Evolutionary conservation across 2,329 filamentous ascomycete genomes (phyloP).

Genomic region (Sarocladiaceae sp.): DNA sequence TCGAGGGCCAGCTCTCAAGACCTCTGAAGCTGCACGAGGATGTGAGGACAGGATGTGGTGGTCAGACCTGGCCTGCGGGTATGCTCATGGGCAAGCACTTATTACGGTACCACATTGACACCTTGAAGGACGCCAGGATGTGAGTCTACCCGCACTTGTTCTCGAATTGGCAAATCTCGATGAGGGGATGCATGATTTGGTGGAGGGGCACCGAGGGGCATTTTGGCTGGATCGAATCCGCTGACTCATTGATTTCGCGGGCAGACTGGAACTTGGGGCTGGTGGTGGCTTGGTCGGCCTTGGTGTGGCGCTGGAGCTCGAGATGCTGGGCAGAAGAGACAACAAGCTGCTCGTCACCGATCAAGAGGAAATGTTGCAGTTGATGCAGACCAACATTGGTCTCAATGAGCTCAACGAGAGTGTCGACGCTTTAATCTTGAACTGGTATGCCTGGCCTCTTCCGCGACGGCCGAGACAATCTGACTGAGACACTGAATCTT

Average conservation of each 20-base stretch:
- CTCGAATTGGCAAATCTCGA: not conserved
- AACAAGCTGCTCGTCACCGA: constrained; percentile 75
- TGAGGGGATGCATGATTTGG: not conserved
- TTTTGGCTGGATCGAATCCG: not conserved
- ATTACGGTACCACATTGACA: constrained; percentile 62
- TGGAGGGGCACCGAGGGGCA: constrained; percentile 7
- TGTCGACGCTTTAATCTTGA: constrained; percentile 64
- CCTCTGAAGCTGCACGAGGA: constrained; percentile 79
- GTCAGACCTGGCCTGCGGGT: constrained; percentile 90
- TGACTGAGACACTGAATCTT: too few relatives aligned
- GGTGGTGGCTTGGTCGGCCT: constrained; percentile 82
- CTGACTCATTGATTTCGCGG: constrained; percentile 8
- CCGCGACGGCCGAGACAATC: too few relatives aligned
- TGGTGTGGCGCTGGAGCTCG: constrained; percentile 51
- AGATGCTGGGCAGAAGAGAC: constrained; percentile 44
- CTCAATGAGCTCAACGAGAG: constrained; percentile 64
- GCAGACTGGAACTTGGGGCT: constrained; percentile 82
- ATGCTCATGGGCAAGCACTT: constrained; percentile 84
- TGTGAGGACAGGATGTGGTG: constrained; percentile 80
- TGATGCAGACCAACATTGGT: constrained; percentile 84
- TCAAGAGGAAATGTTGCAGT: constrained; percentile 72
- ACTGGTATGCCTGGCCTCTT: constrained; percentile 65
- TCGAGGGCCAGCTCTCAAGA: constrained; percentile 65
- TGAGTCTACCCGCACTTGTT: constrained; percentile 39
- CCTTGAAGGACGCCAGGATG: constrained; percentile 64